Evolutionary conservation across 345 rosid species (phyloP).

Genomic region (Capsella bursapastoris): DNA sequence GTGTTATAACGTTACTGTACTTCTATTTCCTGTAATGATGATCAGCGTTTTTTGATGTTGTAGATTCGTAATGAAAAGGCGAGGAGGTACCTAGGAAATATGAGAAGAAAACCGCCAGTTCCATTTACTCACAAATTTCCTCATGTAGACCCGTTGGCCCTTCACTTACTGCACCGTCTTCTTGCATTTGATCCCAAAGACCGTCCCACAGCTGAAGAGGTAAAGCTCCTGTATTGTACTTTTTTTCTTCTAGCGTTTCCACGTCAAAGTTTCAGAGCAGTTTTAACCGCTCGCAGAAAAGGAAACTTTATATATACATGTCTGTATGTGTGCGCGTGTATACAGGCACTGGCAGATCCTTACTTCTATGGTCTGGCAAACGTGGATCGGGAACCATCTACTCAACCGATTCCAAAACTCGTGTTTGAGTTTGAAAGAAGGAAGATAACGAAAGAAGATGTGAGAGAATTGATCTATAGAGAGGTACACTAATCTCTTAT

Average conservation of each 20-base stretch:
- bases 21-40: slow-evolving; percentile 18
- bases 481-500: slow-evolving; percentile 59
- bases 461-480: slow-evolving; percentile 90
- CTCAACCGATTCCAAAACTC: slow-evolving; percentile 88
- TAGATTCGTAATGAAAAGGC: slow-evolving; percentile 99
- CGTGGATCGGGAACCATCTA: slow-evolving; percentile 91
- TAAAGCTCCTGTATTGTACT: slow-evolving; percentile 29
- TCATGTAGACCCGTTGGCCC: slow-evolving; percentile 77
- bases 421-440: slow-evolving; percentile 99
- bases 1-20: neutral
- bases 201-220: slow-evolving; percentile 93
- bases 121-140: slow-evolving; percentile 89
- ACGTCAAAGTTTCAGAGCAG: slow-evolving; percentile 17
- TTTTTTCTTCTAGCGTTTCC: slow-evolving; percentile 6
- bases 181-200: slow-evolving; percentile 99
- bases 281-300: slow-evolving; percentile 5
- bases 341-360: slow-evolving; percentile 91
- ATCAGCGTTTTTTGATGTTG: slow-evolving; percentile 17
- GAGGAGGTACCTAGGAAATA: slow-evolving; percentile 88
- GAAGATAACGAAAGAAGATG: slow-evolving; percentile 88
- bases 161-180: slow-evolving; percentile 71
- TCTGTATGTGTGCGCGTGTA: slow-evolving; percentile 7
- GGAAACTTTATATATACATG: slow-evolving; percentile 5
- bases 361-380: slow-evolving; percentile 86
- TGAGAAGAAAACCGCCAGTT: slow-evolving; percentile 86